These are phyloP conservation scores for Vickermania ingenoplastis DNA, from an alignment of 208 protist species.

Conservation along the genomic window DNA sequence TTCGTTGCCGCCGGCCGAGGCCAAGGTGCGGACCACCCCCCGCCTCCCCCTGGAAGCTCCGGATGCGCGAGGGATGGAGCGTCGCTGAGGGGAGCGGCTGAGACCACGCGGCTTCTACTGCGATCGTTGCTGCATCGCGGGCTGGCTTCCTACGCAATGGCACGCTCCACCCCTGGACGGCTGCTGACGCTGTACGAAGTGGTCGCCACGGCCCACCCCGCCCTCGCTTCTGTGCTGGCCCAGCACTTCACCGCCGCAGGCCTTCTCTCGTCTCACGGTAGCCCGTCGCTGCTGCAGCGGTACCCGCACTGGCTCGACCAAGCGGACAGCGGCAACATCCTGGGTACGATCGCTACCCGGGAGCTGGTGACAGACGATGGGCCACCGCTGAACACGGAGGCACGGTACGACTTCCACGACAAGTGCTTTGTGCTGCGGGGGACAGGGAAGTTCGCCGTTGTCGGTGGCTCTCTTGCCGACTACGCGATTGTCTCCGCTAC, in stretches of 20 bases:
- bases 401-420: constrained; percentile 63
- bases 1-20: constrained; percentile 15
- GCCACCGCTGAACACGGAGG: constrained; percentile 69
- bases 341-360: constrained; percentile 61
- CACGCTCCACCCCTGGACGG: constrained; percentile 58
- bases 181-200: constrained; percentile 71
- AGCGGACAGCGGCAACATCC: constrained; percentile 37
- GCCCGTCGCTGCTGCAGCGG: constrained; percentile 8
- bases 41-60: neutral
- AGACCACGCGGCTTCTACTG: constrained; percentile 16
- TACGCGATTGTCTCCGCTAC: constrained; percentile 77
- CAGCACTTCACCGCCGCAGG: constrained; percentile 82
- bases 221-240: constrained; percentile 57
- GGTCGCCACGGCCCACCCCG: constrained; percentile 46
- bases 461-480: constrained; percentile 55
- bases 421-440: constrained; percentile 74
- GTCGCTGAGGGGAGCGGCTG: constrained; percentile 9
- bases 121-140: constrained; percentile 36
- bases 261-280: constrained; percentile 60
- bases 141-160: constrained; percentile 72
- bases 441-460: constrained; percentile 77
- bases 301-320: constrained; percentile 33
- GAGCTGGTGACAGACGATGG: constrained; percentile 69
- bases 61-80: neutral
- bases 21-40: neutral